These are phyloP conservation scores for Prunus mongolica DNA, from an alignment of 306 rosid species.

Conservation along the genomic window DNA sequence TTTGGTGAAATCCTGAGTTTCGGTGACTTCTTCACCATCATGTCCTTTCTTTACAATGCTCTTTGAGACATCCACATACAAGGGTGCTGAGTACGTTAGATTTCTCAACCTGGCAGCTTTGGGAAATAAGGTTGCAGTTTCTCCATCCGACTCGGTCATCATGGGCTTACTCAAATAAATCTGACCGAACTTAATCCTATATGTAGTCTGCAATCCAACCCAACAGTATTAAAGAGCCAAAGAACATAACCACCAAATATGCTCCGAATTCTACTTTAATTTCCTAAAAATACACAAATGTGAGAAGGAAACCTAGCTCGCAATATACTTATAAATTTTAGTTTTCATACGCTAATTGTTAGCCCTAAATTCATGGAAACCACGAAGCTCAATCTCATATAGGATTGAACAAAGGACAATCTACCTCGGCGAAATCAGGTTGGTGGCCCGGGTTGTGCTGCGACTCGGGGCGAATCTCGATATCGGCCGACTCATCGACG, in stretches of 20 bases:
- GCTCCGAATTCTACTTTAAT: not conserved
- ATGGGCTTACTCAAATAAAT: constrained; percentile 94
- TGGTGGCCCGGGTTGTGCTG: constrained; percentile 98
- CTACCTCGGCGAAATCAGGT: constrained; percentile 80
- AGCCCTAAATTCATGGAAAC: not conserved
- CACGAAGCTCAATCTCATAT: not conserved
- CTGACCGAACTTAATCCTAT: constrained; percentile 85
- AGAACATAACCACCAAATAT: not conserved
- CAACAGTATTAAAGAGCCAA: constrained; percentile 15
- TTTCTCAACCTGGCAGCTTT: constrained; percentile 96
- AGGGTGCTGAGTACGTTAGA: constrained; percentile 90
- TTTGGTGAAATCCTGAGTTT: constrained; percentile 92
- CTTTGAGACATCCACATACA: constrained; percentile 90
- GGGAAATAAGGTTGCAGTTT: constrained; percentile 92
- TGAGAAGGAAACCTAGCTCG: not conserved
- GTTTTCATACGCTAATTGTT: not conserved
- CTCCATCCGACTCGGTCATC: constrained; percentile 99
- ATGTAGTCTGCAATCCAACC: constrained; percentile 56
- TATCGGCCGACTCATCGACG: constrained; percentile 88
- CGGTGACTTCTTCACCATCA: constrained; percentile 88
- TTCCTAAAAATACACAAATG: not conserved
- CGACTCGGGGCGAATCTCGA: constrained; percentile 93
- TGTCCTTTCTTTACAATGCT: constrained; percentile 92
- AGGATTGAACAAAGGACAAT: not conserved
- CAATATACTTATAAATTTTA: not conserved